phyloP scores from a whole-genome alignment of 2,329 filamentous ascomycete genomes.

The Thermoascus crustaceus region DNA sequence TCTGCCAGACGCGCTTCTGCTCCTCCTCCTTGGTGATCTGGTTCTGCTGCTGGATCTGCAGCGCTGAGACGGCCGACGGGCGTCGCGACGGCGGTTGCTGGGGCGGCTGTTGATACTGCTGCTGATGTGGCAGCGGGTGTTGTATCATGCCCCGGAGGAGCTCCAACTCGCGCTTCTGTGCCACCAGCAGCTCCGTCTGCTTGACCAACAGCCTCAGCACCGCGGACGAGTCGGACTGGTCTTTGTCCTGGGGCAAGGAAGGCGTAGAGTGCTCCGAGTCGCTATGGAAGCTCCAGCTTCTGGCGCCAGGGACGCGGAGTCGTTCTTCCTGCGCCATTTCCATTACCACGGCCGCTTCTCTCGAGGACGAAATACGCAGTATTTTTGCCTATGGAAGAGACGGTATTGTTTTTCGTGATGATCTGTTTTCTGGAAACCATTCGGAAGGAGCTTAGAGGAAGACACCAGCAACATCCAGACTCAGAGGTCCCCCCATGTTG shows the following conservation, averaged over 20 bases:
- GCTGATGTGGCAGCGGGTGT: too few relatives aligned
- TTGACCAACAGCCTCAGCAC: neutral
- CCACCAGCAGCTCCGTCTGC: neutral
- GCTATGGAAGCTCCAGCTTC: slow-evolving; percentile 1
- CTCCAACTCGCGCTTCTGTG: slow-evolving; percentile 1
- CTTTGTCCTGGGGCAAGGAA: neutral
- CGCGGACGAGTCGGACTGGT: neutral
- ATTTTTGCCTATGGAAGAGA: too few relatives aligned
- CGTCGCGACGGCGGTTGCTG: neutral
- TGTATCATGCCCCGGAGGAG: neutral
- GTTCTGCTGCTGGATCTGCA: neutral
- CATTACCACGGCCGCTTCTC: too few relatives aligned
- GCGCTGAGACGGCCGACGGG: neutral
- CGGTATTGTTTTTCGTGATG: too few relatives aligned
- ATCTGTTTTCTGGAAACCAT: too few relatives aligned
- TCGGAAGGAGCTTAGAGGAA: too few relatives aligned
- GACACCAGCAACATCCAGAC: too few relatives aligned
- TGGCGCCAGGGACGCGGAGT: too few relatives aligned
- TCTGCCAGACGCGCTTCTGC: neutral
- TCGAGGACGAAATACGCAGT: too few relatives aligned
- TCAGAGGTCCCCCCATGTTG: too few relatives aligned
- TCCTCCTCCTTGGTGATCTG: neutral
- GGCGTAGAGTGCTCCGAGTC: neutral
- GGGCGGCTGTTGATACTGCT: neutral
- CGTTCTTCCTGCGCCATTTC: too few relatives aligned